These are phyloP conservation scores for Xylaria palmicola DNA, from an alignment of 495 filamentous ascomycete species.

Conservation along the genomic window DNA sequence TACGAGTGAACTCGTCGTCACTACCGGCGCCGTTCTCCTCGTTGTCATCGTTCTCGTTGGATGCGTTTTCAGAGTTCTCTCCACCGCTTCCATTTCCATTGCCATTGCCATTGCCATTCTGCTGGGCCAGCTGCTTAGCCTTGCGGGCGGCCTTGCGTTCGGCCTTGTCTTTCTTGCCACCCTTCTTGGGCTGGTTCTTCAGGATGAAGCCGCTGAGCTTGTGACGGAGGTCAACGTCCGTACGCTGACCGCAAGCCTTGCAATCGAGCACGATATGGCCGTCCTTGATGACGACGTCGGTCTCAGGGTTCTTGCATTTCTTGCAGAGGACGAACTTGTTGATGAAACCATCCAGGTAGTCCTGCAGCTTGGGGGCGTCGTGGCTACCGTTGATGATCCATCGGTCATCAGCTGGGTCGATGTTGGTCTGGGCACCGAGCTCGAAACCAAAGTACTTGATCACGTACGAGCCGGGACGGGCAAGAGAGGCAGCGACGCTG, in stretches of 20 bases:
- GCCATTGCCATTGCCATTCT: slow-evolving; percentile 48
- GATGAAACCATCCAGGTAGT: slow-evolving; percentile 98
- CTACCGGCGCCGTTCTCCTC: slow-evolving; percentile 63
- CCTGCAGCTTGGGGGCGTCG: slow-evolving; percentile 92
- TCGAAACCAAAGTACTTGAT: slow-evolving; percentile 99
- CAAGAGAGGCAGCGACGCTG: slow-evolving; percentile 89
- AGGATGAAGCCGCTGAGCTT: slow-evolving; percentile 98
- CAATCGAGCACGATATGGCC: slow-evolving; percentile 89
- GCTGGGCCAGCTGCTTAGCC: slow-evolving; percentile 76
- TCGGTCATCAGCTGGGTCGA: slow-evolving; percentile 92
- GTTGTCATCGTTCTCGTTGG: slow-evolving; percentile 64
- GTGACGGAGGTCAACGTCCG: slow-evolving; percentile 84
- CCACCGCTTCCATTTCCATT: slow-evolving; percentile 60
- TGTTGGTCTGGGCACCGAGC: slow-evolving; percentile 96
- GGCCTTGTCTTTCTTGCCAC: slow-evolving; percentile 89
- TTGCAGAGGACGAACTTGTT: slow-evolving; percentile 97
- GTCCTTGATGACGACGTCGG: slow-evolving; percentile 90
- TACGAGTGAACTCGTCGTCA: slow-evolving; percentile 90
- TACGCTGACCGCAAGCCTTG: slow-evolving; percentile 95
- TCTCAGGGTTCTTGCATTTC: slow-evolving; percentile 99
- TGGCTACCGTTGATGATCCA: slow-evolving; percentile 99
- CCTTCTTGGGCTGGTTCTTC: slow-evolving; percentile 86
- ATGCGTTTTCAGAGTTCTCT: slow-evolving; percentile 74
- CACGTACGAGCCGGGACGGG: slow-evolving; percentile 87
- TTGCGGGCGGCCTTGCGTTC: slow-evolving; percentile 81